Evolutionary conservation across 31 red algal genomes (phyloP).

Genomic region (Bonnemaisonia californica): DNA sequence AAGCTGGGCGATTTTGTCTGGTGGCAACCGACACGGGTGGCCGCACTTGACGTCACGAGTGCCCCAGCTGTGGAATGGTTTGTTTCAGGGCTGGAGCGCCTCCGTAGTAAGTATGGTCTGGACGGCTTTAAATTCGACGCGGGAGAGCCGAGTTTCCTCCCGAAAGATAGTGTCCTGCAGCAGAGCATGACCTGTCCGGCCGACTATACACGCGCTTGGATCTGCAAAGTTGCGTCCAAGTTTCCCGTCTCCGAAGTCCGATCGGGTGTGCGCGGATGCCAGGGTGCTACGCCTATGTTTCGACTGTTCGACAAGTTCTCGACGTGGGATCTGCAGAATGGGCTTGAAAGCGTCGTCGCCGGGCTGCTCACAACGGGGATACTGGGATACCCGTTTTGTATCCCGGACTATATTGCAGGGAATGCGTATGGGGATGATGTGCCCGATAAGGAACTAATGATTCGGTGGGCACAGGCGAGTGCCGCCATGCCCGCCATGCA

Average conservation of each 20-base stretch:
- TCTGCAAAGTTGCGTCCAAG: constrained; percentile 46
- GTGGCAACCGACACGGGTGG: constrained; percentile 82
- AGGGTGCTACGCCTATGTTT: constrained; percentile 58
- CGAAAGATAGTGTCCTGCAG: constrained; percentile 45
- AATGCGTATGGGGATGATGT: constrained; percentile 78
- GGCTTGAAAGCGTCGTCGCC: constrained; percentile 76
- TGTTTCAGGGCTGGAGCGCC: constrained; percentile 45
- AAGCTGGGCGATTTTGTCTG: constrained; percentile 65
- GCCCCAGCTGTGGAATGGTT: constrained; percentile 76
- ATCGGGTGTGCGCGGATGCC: constrained; percentile 59
- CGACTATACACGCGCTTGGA: constrained; percentile 70
- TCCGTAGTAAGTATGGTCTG: constrained; percentile 62
- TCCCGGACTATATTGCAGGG: constrained; percentile 88
- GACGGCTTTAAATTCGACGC: constrained; percentile 98
- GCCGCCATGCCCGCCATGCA: constrained; percentile 85
- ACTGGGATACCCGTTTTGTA: constrained; percentile 81
- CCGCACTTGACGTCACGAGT: constrained; percentile 75
- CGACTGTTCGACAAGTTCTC: constrained; percentile 86
- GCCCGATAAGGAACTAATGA: constrained; percentile 67
- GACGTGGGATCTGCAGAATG: constrained; percentile 68
- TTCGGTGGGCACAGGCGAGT: constrained; percentile 81
- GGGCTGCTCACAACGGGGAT: constrained; percentile 71
- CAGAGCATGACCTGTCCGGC: constrained; percentile 49
- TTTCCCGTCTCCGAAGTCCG: constrained; percentile 71
- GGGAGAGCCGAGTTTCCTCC: constrained; percentile 88